Conservation (phyloP, 1,139 yeast genomes). For the Kodamaea alishanica region DNA sequence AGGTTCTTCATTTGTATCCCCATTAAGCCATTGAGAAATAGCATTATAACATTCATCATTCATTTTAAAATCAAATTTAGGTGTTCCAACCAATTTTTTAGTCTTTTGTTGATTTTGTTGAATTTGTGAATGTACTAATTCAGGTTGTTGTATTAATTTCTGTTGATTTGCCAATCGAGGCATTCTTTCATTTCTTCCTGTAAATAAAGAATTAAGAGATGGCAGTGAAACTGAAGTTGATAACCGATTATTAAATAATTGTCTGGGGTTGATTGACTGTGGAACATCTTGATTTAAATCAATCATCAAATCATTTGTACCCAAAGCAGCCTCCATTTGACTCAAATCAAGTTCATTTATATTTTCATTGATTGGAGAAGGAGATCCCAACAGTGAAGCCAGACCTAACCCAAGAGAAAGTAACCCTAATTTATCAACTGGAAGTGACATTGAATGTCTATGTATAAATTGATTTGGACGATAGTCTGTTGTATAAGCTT, state of each 20-base stretch:
- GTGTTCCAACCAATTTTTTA: conserved; percentile 3
- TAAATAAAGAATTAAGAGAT: conserved; percentile 17
- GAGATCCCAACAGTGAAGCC: conserved; percentile 1
- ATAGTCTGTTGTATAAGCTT: background rate
- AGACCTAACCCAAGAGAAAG: conserved; percentile 10
- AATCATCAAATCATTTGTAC: no score
- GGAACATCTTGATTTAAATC: conserved; percentile 3
- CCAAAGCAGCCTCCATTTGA: no score
- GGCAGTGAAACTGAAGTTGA: conserved; percentile 19
- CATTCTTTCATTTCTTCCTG: conserved; percentile 7
- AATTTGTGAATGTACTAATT: conserved; percentile 9
- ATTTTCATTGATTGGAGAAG: background rate
- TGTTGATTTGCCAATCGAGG: conserved; percentile 14
- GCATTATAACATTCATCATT: conserved; percentile 42
- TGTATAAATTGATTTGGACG: conserved; percentile 2
- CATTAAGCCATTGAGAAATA: conserved; percentile 35
- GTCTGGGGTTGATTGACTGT: conserved; percentile 22
- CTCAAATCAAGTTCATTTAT: no score
- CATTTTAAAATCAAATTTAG: conserved; percentile 32
- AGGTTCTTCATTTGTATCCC: conserved; percentile 12
- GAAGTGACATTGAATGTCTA: conserved; percentile 12
- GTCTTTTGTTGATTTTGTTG: conserved; percentile 6
- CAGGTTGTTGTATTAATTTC: background rate
- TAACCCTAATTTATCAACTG: conserved; percentile 14
- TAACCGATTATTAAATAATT: conserved; percentile 15